Conservation (phyloP, 148 eudicot species). For the Rhododendron griersonianum region DNA sequence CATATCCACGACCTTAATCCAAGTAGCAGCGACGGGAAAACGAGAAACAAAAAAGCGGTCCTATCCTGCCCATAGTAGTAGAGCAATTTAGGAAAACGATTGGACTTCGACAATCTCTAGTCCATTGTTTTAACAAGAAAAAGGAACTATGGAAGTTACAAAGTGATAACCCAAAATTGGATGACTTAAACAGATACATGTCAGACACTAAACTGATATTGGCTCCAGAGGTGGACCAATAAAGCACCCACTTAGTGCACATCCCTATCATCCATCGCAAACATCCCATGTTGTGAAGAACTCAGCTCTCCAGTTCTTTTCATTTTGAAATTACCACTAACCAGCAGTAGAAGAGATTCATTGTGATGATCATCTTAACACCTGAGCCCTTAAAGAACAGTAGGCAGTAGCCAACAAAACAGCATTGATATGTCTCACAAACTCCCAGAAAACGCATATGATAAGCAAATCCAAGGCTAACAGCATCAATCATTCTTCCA, state of each 20-base stretch:
- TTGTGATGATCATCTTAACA: background rate
- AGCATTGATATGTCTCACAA: background rate
- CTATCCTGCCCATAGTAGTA: conserved; percentile 61
- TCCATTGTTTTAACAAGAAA: background rate
- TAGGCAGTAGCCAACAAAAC: conserved; percentile 1
- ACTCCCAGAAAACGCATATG: background rate
- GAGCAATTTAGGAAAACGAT: background rate
- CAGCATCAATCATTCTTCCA: background rate
- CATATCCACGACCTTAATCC: conserved; percentile 60
- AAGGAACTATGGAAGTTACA: background rate
- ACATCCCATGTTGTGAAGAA: background rate
- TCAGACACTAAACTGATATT: background rate
- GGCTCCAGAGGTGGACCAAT: background rate
- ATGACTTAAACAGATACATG: background rate
- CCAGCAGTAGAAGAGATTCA: background rate
- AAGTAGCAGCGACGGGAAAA: conserved; percentile 70
- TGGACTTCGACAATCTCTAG: background rate
- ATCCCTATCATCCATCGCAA: background rate
- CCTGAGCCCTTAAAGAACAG: background rate
- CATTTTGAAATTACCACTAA: background rate
- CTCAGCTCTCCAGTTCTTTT: background rate
- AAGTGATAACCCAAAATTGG: background rate
- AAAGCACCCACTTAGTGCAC: background rate
- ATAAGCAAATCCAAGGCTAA: background rate
- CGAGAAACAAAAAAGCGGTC: conserved; percentile 77